A percentile compares a stretch with the other conserved stretches of the same genome.
phyloP scores from a whole-genome alignment of 352 stramenopile genomes.

The Phytophthora aleatoria region DNA sequence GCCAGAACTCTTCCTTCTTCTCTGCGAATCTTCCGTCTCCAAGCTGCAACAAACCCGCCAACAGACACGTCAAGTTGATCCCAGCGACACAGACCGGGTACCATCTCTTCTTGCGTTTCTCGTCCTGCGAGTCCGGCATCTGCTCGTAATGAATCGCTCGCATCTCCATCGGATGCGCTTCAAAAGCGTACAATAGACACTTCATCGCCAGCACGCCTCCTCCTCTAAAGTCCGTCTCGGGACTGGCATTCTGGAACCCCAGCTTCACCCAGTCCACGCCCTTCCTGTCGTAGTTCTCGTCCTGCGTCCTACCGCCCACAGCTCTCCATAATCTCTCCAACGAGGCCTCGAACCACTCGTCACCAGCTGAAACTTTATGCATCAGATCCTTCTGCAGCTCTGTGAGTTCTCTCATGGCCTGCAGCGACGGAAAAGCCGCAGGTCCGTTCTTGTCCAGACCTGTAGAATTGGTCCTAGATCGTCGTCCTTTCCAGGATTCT shows the following conservation, averaged over 20 bases:
- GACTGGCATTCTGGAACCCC: conserved; percentile 79
- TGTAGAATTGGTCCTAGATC: conserved; percentile 31
- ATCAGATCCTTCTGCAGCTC: conserved; percentile 70
- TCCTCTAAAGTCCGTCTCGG: conserved; percentile 84
- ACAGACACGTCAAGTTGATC: conserved; percentile 86
- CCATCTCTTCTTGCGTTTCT: conserved; percentile 53
- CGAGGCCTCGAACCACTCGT: conserved; percentile 68
- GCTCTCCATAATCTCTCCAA: conserved; percentile 68
- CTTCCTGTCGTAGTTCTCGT: conserved; percentile 42
- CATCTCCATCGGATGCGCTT: conserved; percentile 78
- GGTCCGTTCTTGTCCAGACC: neutral
- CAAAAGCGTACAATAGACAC: conserved; percentile 84
- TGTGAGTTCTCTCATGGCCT: conserved; percentile 49
- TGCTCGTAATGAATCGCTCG: conserved; percentile 57
- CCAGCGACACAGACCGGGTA: conserved; percentile 84
- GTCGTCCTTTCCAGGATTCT: conserved; percentile 25
- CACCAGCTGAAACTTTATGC: conserved; percentile 58
- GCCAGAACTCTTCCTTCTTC: conserved; percentile 57
- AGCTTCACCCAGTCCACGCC: conserved; percentile 72
- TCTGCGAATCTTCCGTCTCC: conserved; percentile 62
- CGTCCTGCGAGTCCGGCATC: conserved; percentile 30
- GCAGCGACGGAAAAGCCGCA: conserved; percentile 32
- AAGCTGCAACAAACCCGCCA: conserved; percentile 69
- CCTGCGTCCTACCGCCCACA: conserved; percentile 17
- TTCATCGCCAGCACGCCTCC: conserved; percentile 82